These are phyloP conservation scores for Pichia sp. DNA, from an alignment of 1,139 yeast genomes.

Conservation along the genomic window DNA sequence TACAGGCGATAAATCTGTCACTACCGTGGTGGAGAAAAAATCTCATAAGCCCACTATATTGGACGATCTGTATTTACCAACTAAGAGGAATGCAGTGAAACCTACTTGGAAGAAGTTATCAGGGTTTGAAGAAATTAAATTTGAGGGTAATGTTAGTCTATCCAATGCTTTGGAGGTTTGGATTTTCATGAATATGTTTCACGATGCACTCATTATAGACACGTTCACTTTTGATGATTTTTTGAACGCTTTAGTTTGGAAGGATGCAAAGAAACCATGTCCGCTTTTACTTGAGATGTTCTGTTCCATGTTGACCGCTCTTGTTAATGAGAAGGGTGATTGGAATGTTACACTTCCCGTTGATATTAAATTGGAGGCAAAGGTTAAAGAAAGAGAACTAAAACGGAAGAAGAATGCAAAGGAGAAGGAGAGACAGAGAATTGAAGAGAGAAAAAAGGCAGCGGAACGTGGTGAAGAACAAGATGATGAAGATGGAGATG, in stretches of 20 bases:
- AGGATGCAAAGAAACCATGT: slow-evolving; percentile 42
- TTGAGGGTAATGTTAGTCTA: slow-evolving; percentile 10
- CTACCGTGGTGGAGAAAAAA: slow-evolving; percentile 4
- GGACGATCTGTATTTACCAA: slow-evolving; percentile 25
- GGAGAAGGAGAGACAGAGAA: slow-evolving; percentile 18
- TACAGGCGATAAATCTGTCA: background rate
- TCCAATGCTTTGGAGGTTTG: slow-evolving; percentile 59
- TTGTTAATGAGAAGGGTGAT: slow-evolving; percentile 30
- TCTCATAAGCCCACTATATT: slow-evolving; percentile 15
- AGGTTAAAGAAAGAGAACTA: slow-evolving; percentile 11
- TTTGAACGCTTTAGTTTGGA: slow-evolving; percentile 56
- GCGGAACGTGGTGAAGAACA: slow-evolving; percentile 8
- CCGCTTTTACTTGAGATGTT: slow-evolving; percentile 63
- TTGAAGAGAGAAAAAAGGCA: slow-evolving; percentile 13
- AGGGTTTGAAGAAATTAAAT: slow-evolving; percentile 14
- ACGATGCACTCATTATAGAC: slow-evolving; percentile 55
- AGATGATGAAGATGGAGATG: slow-evolving; percentile 18
- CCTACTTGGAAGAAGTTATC: slow-evolving; percentile 21
- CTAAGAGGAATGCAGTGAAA: slow-evolving; percentile 16
- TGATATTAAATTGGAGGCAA: slow-evolving; percentile 23
- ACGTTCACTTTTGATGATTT: slow-evolving; percentile 79
- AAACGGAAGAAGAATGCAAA: slow-evolving; percentile 15
- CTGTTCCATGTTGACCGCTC: slow-evolving; percentile 50
- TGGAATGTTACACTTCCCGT: slow-evolving; percentile 27
- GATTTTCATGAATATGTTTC: slow-evolving; percentile 69